A percentile compares a stretch with the other conserved stretches of the same genome.
phyloP scores from a whole-genome alignment of 331 rosid species.

The Rhamnella rubrinervis region DNA sequence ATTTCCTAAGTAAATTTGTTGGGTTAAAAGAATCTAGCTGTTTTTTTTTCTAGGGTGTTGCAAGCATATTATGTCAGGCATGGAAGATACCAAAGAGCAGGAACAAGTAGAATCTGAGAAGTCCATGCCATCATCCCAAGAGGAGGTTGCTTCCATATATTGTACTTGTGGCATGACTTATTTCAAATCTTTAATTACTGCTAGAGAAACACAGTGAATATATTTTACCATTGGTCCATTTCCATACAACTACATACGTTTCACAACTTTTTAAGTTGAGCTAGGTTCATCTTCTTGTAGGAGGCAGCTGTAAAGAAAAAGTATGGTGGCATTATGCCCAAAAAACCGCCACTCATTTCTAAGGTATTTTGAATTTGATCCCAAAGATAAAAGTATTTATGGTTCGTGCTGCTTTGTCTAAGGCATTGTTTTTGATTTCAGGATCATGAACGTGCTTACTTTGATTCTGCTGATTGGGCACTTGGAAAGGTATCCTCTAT shows the following conservation, averaged over 20 bases:
- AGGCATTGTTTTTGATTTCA: constrained; percentile 32
- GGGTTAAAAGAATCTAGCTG: background rate
- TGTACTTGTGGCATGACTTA: constrained; percentile 15
- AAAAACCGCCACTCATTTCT: constrained; percentile 92
- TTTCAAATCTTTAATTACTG: background rate
- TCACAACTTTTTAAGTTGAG: constrained; percentile 22
- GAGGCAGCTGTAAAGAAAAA: constrained; percentile 80
- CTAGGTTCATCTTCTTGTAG: constrained; percentile 39
- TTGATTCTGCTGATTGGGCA: constrained; percentile 99
- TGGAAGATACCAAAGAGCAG: constrained; percentile 63
- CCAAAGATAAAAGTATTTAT: background rate
- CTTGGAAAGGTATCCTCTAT: constrained; percentile 78
- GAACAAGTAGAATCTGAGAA: constrained; percentile 49
- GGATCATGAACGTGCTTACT: constrained; percentile 99
- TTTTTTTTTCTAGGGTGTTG: constrained; percentile 23
- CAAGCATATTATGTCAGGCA: constrained; percentile 51
- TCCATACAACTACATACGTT: background rate
- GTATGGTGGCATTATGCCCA: constrained; percentile 89
- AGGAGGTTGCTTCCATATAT: constrained; percentile 57
- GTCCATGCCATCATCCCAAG: constrained; percentile 54
- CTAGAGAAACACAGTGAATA: background rate
- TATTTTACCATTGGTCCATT: background rate
- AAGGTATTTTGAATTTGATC: constrained; percentile 47
- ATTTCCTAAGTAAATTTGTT: background rate
- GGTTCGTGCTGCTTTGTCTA: constrained; percentile 15